Evolutionary conservation across 768 basidiomycete species (phyloP).

Genomic region (Lentinus brumalis): DNA sequence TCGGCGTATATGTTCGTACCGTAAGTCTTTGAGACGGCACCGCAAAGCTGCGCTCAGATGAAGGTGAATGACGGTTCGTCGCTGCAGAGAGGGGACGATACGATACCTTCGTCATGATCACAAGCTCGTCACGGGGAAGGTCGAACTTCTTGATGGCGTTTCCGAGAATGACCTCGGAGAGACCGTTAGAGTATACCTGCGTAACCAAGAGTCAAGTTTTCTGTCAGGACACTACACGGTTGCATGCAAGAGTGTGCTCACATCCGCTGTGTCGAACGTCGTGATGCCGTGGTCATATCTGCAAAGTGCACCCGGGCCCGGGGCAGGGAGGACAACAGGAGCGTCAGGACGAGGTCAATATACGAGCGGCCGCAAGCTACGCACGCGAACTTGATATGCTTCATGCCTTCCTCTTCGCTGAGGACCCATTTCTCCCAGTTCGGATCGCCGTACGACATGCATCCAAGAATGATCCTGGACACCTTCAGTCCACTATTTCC

Average conservation of each 20-base stretch:
- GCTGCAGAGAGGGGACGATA: not conserved
- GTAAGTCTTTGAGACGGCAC: conserved; percentile 12
- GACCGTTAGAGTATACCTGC: conserved; percentile 41
- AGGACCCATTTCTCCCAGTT: conserved; percentile 42
- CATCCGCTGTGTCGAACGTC: conserved; percentile 41
- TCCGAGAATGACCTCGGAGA: conserved; percentile 47
- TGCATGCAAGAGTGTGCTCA: conserved; percentile 10
- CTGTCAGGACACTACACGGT: not conserved
- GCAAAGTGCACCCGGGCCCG: not conserved
- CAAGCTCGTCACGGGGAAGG: conserved; percentile 49
- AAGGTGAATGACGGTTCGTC: not conserved
- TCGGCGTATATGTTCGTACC: conserved; percentile 2
- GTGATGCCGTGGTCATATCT: conserved; percentile 45
- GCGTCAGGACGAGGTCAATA: not conserved
- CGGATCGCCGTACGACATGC: conserved; percentile 37
- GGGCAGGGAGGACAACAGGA: not conserved
- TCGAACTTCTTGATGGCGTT: conserved; percentile 48
- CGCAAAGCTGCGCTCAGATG: conserved; percentile 13
- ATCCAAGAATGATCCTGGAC: conserved; percentile 37
- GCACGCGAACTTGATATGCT: conserved; percentile 46
- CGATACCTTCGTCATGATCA: conserved; percentile 53
- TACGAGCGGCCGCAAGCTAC: conserved; percentile 6
- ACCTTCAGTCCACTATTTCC: conserved; percentile 34
- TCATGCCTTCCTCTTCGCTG: conserved; percentile 36
- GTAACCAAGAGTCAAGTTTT: not conserved